Percentiles rank a stretch among this genome's conserved stretches.
phyloP scores from a whole-genome alignment of 495 filamentous ascomycete species.

The Parathielavia hyrcaniae region DNA sequence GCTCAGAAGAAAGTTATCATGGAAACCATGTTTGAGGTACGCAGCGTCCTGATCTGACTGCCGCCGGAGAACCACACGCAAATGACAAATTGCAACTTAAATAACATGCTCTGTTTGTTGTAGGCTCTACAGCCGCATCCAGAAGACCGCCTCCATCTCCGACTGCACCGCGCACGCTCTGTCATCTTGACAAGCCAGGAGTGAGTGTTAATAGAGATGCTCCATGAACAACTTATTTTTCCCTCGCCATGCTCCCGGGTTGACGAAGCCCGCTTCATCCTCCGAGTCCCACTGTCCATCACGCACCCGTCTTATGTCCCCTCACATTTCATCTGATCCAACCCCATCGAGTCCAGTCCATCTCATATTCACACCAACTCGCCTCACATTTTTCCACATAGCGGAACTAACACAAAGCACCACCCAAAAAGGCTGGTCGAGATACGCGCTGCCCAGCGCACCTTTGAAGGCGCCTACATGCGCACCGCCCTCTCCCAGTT shows the following conservation, averaged over 20 bases:
- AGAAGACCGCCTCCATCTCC: slow-evolving; percentile 53
- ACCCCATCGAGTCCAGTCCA: not conserved
- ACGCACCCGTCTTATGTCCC: not conserved
- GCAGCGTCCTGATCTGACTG: not conserved
- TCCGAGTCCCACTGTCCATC: not conserved
- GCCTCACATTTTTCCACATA: not conserved
- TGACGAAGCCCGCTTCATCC: too few species aligned
- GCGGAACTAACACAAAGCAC: not conserved
- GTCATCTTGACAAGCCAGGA: slow-evolving; percentile 76
- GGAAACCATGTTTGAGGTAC: slow-evolving; percentile 30
- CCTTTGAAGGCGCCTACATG: slow-evolving; percentile 95
- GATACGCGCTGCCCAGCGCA: slow-evolving; percentile 87
- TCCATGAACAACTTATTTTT: too few species aligned
- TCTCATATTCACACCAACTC: not conserved
- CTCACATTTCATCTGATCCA: too few species aligned
- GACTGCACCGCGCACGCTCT: slow-evolving; percentile 76
- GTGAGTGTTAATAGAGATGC: slow-evolving; percentile 31
- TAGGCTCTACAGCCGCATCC: slow-evolving; percentile 45
- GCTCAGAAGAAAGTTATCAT: slow-evolving; percentile 19
- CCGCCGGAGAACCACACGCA: not conserved
- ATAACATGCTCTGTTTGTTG: slow-evolving; percentile 6
- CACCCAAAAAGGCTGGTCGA: slow-evolving; percentile 61
- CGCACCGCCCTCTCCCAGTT: slow-evolving; percentile 92
- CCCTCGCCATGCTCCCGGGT: too few species aligned
- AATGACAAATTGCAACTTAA: not conserved